Percentiles rank a stretch among this genome's conserved stretches.
Conservation (phyloP, 129 eudicot species). For the Saposhnikovia divaricata region DNA sequence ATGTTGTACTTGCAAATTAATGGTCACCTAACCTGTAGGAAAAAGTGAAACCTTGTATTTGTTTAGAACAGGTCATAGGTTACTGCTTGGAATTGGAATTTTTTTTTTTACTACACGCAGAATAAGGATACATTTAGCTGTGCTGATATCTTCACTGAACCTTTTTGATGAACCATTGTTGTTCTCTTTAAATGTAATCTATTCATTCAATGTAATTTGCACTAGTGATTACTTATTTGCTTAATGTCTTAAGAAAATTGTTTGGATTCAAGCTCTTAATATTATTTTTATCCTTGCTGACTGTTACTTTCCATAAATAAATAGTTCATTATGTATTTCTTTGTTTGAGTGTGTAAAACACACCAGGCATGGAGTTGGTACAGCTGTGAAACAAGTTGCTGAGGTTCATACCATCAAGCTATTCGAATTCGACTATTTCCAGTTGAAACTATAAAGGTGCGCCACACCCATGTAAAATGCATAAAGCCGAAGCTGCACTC, state of each 20-base stretch:
- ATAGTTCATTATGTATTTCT: background rate
- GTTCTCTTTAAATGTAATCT: background rate
- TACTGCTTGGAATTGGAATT: background rate
- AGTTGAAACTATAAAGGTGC: slow-evolving; percentile 18
- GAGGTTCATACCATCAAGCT: slow-evolving; percentile 25
- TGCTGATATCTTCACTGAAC: background rate
- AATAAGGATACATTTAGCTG: background rate
- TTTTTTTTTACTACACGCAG: background rate
- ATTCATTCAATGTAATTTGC: background rate
- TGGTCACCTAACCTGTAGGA: background rate
- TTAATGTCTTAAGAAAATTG: background rate
- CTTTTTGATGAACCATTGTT: background rate
- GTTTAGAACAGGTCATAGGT: background rate
- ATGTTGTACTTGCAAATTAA: background rate
- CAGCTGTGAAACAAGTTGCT: slow-evolving; percentile 56
- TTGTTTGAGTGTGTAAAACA: slow-evolving; percentile 33
- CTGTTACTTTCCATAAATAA: background rate
- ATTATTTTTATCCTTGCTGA: background rate
- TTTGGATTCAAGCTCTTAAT: background rate
- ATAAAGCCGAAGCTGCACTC: slow-evolving; percentile 42
- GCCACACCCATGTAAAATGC: slow-evolving; percentile 69
- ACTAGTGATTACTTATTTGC: background rate
- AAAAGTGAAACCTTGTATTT: background rate
- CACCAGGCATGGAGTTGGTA: slow-evolving; percentile 44
- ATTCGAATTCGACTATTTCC: too few relatives aligned